Evolutionary conservation across 2,329 filamentous ascomycete genomes (phyloP), one percentile per base, ranked within the genome.

Genomic region (Pseudonectria buxi): DNA sequence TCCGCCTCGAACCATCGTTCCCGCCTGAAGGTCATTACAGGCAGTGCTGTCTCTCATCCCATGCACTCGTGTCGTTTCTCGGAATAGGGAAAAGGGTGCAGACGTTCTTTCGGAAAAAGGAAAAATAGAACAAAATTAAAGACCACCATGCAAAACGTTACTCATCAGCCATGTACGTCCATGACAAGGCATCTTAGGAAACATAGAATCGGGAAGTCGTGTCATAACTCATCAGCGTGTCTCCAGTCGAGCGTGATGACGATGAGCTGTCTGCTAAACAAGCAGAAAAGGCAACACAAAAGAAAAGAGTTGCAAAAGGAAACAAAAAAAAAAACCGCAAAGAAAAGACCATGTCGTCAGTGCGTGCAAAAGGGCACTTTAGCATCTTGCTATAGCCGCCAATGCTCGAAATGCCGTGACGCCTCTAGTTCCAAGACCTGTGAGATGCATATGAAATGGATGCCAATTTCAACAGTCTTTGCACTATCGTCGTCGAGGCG

Each of bases 101-200:
- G 37, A 41, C 39, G 44, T 32, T 49, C 41, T 47, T 32, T 43
- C 41, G 41, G 37, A 22, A 24, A 36, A 44, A 39, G 37, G 35
- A 46, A 50, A 38, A 35, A 36, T 39, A 35, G 18, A 16, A 28
- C 32, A 41, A 37, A 41, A 53, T 50, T 59, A 51, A 62, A 57
- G 58, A 58, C 56, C 55, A 57, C 56, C 55, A 57, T 63, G 63
- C 58, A 64, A 54, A 57, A 55, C 59, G 57, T 66, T 56, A 63
- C 59, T 66, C 63, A 60, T 67, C 56, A 65, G 59, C 59, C 63
- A 58, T 65, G 56, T 62, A 57, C 54, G 58, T 58, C 55, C 59
- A 46, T 61, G 53, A 56, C 51, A 50, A 44, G 50, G 52, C 53
- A 50, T 60, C 47, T 44, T 49, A 48, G 49, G 45, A 50, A 57